Conservation (phyloP, 176 grass and related monocot genomes). For the Bothriochloa decipiens region DNA sequence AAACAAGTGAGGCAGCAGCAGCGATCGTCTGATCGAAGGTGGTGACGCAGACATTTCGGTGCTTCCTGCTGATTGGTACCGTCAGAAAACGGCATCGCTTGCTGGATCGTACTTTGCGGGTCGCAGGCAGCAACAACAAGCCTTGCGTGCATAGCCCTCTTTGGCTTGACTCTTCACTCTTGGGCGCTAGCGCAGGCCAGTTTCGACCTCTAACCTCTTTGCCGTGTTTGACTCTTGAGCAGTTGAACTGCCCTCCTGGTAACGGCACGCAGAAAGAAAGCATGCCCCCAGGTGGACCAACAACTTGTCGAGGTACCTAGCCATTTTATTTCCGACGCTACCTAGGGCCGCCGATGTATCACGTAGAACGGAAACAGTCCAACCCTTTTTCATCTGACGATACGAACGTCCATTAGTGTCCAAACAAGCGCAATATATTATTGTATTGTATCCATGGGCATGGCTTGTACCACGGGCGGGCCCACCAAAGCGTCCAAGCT, state of each 20-base stretch:
- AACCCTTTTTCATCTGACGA: too few species aligned
- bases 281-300: neutral
- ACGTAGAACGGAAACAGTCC: too few species aligned
- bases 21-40: neutral
- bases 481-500: neutral
- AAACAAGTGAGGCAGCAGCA: neutral
- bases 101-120: neutral
- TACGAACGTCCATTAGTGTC: too few species aligned
- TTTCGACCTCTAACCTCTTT: neutral
- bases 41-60: neutral
- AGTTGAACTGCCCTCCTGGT: neutral
- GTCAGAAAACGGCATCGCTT: neutral
- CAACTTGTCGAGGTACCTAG: neutral
- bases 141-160: too few species aligned
- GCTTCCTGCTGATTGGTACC: neutral
- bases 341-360: too few species aligned
- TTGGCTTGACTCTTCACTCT: neutral
- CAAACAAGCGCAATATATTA: too few species aligned
- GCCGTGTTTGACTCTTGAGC: neutral
- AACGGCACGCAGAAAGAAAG: neutral
- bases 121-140: neutral
- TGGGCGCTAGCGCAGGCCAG: neutral
- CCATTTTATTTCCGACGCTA: too few species aligned
- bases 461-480: too few species aligned
- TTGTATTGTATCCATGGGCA: too few species aligned